Conservation (phyloP, 352 stramenopile species). For the Blastocystis sp. region DNA sequence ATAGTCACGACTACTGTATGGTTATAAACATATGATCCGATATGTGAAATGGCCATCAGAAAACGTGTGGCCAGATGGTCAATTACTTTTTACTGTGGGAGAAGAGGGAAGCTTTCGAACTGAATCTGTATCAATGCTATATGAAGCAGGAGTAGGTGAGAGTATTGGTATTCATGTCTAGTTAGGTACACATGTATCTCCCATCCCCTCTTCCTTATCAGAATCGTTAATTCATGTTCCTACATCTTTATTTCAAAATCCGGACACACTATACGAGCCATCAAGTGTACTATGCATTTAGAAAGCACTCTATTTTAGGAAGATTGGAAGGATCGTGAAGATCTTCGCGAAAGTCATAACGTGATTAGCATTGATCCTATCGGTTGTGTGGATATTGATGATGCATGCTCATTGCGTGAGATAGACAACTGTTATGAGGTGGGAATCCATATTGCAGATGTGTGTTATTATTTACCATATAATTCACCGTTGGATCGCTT, state of each 20-base stretch:
- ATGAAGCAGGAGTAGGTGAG: not conserved
- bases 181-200: slow-evolving; percentile 11
- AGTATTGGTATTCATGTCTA: not conserved
- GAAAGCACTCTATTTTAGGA: not conserved
- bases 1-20: not conserved
- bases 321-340: not conserved
- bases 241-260: not conserved
- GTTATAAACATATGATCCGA: slow-evolving; percentile 19
- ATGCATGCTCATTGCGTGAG: slow-evolving; percentile 21
- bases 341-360: slow-evolving; percentile 27
- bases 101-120: not conserved
- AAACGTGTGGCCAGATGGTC: not conserved
- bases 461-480: slow-evolving; percentile 12
- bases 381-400: slow-evolving; percentile 55
- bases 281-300: not conserved
- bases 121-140: not conserved
- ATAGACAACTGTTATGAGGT: slow-evolving; percentile 15
- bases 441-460: slow-evolving; percentile 49
- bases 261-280: not conserved
- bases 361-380: slow-evolving; percentile 35
- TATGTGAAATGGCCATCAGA: not conserved
- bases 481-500: slow-evolving; percentile 26
- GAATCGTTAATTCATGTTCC: not conserved
- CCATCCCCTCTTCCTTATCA: not conserved
- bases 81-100: not conserved